Evolutionary conservation across 106 monocot species (phyloP).

Genomic region (Acanthochlamys bracteata): DNA sequence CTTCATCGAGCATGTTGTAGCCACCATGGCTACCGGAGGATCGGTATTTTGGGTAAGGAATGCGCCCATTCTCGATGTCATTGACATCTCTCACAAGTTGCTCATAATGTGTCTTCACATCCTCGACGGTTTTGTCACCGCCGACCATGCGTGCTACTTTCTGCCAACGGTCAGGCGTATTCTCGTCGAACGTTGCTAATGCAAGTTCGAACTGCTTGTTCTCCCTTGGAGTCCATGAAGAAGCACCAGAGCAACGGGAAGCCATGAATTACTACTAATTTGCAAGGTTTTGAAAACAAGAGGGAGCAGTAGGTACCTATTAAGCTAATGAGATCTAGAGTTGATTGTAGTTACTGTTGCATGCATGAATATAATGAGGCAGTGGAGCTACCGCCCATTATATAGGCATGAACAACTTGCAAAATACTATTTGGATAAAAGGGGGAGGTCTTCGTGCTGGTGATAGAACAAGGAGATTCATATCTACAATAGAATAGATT

Average conservation of each 20-base stretch:
- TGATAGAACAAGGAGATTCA: no score
- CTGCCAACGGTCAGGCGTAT: slow-evolving; percentile 39
- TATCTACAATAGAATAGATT: no score
- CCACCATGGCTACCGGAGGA: not conserved
- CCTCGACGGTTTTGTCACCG: not conserved
- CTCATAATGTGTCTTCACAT: not conserved
- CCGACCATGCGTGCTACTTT: slow-evolving; percentile 20
- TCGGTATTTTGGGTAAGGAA: slow-evolving; percentile 14
- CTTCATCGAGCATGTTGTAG: not conserved
- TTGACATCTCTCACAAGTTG: not conserved
- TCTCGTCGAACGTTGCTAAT: slow-evolving; percentile 24
- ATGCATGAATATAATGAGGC: no score
- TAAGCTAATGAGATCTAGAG: no score
- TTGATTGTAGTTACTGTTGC: no score
- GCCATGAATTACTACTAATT: not conserved
- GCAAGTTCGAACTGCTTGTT: slow-evolving; percentile 31
- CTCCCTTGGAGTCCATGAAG: slow-evolving; percentile 20
- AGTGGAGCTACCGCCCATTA: no score
- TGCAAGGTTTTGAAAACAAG: not conserved
- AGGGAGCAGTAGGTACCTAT: no score
- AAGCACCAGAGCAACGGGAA: slow-evolving; percentile 10
- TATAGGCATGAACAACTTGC: no score
- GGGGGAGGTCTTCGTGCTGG: no score
- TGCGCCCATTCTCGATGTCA: not conserved
- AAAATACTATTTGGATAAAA: no score